Percentiles rank a stretch among this genome's conserved stretches.
These are phyloP conservation scores for Cardamine chenopodiifolia DNA, from an alignment of 345 rosid genomes.

Conservation along the genomic window DNA sequence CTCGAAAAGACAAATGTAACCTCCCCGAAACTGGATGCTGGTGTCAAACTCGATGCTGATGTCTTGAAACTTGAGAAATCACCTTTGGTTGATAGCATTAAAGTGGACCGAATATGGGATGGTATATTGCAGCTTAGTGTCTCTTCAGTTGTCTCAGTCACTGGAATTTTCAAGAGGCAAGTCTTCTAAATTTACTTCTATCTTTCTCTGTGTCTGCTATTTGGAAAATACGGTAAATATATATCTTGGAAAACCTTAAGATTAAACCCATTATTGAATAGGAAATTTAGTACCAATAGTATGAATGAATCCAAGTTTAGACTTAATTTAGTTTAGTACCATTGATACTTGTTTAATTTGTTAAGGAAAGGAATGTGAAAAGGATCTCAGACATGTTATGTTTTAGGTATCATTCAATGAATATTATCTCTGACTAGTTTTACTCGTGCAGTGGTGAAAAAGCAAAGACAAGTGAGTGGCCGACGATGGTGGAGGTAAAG, in stretches of 20 bases:
- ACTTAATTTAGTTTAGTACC: too few relatives aligned
- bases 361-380: too few relatives aligned
- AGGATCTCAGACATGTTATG: background rate
- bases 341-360: too few relatives aligned
- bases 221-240: background rate
- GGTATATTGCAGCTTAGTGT: constrained; percentile 73
- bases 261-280: background rate
- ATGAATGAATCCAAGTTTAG: background rate
- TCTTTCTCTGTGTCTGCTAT: constrained; percentile 6
- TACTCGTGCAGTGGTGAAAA: constrained; percentile 78
- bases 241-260: background rate
- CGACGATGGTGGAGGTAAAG: constrained; percentile 69
- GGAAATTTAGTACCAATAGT: background rate
- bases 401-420: background rate
- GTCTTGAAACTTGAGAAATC: constrained; percentile 12
- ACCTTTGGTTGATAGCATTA: constrained; percentile 32
- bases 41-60: constrained; percentile 22
- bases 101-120: constrained; percentile 69
- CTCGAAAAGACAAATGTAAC: constrained; percentile 32
- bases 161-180: constrained; percentile 77
- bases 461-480: constrained; percentile 71
- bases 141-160: constrained; percentile 53
- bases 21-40: constrained; percentile 25
- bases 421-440: constrained; percentile 24
- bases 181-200: constrained; percentile 13